phyloP scores from a whole-genome alignment of 2,329 filamentous ascomycete species.

The Aspergillus luchuensis region DNA sequence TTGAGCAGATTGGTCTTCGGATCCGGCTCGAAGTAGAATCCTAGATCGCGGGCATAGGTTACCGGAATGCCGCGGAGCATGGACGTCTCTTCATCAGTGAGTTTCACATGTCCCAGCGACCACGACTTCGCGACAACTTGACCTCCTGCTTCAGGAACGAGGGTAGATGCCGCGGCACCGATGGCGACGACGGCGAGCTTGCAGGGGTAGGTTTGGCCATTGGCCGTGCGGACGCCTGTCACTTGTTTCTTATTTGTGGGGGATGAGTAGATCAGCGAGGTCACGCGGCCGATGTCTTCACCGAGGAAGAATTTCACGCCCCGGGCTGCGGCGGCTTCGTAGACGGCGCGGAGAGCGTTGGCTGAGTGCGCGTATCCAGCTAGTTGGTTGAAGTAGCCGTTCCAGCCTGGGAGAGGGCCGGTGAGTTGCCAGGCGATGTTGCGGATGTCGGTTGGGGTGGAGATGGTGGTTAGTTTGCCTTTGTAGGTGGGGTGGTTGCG shows the following conservation, averaged over 20 bases:
- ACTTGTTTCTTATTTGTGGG: constrained; percentile 17
- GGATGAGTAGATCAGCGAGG: constrained; percentile 43
- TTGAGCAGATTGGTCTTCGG: constrained; percentile 60
- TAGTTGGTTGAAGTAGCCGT: constrained; percentile 60
- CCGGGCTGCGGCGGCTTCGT: constrained; percentile 42
- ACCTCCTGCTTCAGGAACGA: constrained; percentile 54
- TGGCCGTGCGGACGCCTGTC: constrained; percentile 42
- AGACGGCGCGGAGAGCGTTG: constrained; percentile 54
- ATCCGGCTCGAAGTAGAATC: constrained; percentile 68
- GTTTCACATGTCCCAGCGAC: constrained; percentile 61
- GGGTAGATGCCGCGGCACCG: constrained; percentile 52
- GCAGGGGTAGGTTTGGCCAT: constrained; percentile 41
- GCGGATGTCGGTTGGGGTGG: constrained; percentile 44
- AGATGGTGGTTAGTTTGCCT: constrained; percentile 44
- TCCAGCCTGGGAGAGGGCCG: constrained; percentile 55
- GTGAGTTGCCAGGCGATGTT: constrained; percentile 52
- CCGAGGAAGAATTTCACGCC: constrained; percentile 51
- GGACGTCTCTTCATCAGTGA: constrained; percentile 57
- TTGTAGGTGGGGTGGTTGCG: constrained; percentile 39
- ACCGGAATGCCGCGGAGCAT: constrained; percentile 61
- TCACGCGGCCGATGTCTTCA: constrained; percentile 42
- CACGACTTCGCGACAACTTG: constrained; percentile 60
- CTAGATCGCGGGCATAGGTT: constrained; percentile 62
- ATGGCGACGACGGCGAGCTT: constrained; percentile 53
- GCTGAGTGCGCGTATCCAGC: constrained; percentile 61